Base-by-base conservation (phyloP, 2,329 filamentous ascomycete genomes). In the Ascochyta fabae region DNA sequence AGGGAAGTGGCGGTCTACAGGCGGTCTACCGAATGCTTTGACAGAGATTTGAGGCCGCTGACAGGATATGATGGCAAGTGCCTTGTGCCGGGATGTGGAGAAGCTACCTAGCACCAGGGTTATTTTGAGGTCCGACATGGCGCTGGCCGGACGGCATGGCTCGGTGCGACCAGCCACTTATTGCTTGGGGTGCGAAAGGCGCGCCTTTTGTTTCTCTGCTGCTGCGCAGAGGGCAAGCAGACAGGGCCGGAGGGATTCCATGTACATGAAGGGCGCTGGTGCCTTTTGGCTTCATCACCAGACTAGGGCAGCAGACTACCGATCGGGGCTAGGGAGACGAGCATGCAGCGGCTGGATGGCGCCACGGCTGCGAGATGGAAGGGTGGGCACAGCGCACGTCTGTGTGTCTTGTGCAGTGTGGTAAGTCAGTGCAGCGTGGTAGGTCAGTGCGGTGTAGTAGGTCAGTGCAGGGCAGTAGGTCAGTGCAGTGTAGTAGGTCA, bases 301-400 rank as follows among this genome's bases (percentile, higher is more conserved):
- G 59, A 61, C 52, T 29, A 46, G 48, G 38, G 47, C 59, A 59
- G 35, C 42, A 33, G 52, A n/a, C 42, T 34, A 47, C 56, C 12
- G 50, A 55, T 52, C 31, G 24, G 53, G 19, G 59, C 53, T 62
- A 59, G 56, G 44, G 48, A 41, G 31, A 44, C 48, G 8, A 48
- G 41, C 45, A 27, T 48, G 53, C 57, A 49, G 38, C 41, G 53
- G 41, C 46, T 42, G 41, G 15, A 51, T 53, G 53, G 52, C 54
- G 58, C 51, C 44, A 53, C 48, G 56, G 49, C 44, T 53, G 47
- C 31, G 34, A 50, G 49, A 48, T 48, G 52, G 51, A 22, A 44
- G 41, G 27, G 39, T 46, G 39, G 4, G 27, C 24, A 23, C 13
- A 24, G 45, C 27, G 41, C 39, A 42, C 43, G n/a, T 38, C 33